phyloP scores from a whole-genome alignment of 2,329 filamentous ascomycete species.

The Orbilia brochopaga region DNA sequence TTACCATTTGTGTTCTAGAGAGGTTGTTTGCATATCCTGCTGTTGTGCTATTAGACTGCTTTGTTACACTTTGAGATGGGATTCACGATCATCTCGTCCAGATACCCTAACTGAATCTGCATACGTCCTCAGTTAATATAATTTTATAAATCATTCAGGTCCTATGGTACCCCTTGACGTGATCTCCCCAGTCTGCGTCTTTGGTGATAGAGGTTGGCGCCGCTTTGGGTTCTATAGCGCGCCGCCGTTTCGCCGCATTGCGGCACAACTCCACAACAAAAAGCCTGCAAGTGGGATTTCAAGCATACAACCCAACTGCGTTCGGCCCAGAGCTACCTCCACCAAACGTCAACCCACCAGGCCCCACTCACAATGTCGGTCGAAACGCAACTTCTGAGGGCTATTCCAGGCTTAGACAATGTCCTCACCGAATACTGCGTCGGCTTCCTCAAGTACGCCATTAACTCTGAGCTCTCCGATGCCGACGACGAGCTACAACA shows the following conservation, averaged over 20 bases:
- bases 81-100: neutral
- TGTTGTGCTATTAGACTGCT: constrained; percentile 22
- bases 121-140: neutral
- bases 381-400: constrained; percentile 55
- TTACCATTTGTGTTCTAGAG: constrained; percentile 2
- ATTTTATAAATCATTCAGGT: too few relatives aligned
- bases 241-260: constrained; percentile 6
- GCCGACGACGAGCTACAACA: constrained; percentile 75
- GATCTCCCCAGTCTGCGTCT: too few relatives aligned
- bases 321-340: neutral
- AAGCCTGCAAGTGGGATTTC: neutral
- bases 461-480: constrained; percentile 78
- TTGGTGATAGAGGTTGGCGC: neutral
- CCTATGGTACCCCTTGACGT: too few relatives aligned
- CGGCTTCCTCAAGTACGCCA: constrained; percentile 92
- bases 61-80: neutral
- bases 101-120: constrained; percentile 4
- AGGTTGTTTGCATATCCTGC: neutral
- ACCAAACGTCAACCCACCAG: neutral
- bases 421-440: constrained; percentile 90
- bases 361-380: constrained; percentile 29
- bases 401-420: constrained; percentile 85
- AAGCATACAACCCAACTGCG: constrained; percentile 2
- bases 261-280: constrained; percentile 4
- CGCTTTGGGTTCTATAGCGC: neutral